Base-by-base conservation (phyloP, 495 filamentous ascomycete species). In the Penicillium angulare region DNA sequence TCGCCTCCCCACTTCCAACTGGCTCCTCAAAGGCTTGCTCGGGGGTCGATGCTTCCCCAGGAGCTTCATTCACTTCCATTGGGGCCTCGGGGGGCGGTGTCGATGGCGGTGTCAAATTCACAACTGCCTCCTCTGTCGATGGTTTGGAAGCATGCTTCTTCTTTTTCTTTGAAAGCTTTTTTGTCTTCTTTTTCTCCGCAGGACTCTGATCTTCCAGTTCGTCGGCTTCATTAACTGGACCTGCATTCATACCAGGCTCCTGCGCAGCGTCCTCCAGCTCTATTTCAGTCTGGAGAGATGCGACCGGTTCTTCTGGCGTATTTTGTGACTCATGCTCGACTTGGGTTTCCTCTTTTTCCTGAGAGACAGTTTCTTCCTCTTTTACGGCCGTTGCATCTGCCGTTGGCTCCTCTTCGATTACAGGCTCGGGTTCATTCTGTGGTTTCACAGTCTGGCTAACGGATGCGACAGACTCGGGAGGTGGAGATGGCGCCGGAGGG, bases 21-120 rank as follows among this genome's bases (percentile, higher is more conserved):
- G 33, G 5, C 22, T 17, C 29, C 26, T 39, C 53, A 12, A 35
- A 7, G 9, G 46, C 13, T 3, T 15, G 13, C 3, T 46, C 45
- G 17, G 27, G 40, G 23, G 7, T 12, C 21, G 24, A 3, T 52
- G 47, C 21, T 10, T 47, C 32, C 5, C 21, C 33, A 41, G 47
- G 43, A 15, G 52, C 48, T 10, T 46, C 56, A 41, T 43, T n/a
- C 1, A 42, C 42, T 35, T 56, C 48, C 17, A 49, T 10, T 17
- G 48, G 16, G 12, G 52, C 42, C 15, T 47, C 50, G 24, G 43
- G 39, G 15, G 61, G 69, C 34, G 73, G 73, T 18, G 73, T 76
- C 17, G 60, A 65, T 24, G 73, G 73, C 1, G 73, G 73, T 3
- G 73, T 76, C 44, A 73, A 40, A 39, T 60, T 69, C 18, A 63